Evolutionary conservation across 768 basidiomycete genomes (phyloP).

Genomic region (Auricularia sp.): DNA sequence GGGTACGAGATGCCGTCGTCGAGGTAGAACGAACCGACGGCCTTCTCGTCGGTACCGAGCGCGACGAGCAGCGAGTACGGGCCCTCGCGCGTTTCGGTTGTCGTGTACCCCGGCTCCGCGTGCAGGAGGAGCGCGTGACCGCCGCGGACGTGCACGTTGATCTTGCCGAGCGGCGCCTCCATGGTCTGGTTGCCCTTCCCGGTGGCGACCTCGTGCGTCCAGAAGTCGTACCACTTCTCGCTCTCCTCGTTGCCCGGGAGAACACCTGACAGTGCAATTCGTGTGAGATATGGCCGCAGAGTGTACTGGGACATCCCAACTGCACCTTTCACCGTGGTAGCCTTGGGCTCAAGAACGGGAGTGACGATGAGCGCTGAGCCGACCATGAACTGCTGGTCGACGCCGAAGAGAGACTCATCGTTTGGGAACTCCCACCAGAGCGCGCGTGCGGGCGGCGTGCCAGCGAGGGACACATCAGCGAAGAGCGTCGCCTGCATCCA

Average conservation of each 20-base stretch:
- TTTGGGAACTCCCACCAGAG: conserved; percentile 23
- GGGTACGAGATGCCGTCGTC: conserved; percentile 4
- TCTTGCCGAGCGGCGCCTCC: conserved; percentile 21
- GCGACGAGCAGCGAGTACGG: conserved; percentile 3
- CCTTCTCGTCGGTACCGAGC: background rate
- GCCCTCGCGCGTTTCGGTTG: background rate
- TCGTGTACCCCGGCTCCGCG: conserved; percentile 5
- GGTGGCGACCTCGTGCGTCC: conserved; percentile 9
- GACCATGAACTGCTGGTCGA: conserved; percentile 23
- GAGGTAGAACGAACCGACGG: conserved; percentile 3
- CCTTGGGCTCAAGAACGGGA: conserved; percentile 13
- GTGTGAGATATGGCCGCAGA: conserved; percentile 18
- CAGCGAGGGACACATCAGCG: conserved; percentile 7
- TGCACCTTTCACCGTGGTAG: conserved; percentile 21
- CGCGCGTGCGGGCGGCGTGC: conserved; percentile 20
- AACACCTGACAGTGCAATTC: conserved; percentile 15
- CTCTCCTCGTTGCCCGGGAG: conserved; percentile 9
- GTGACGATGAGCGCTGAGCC: conserved; percentile 23
- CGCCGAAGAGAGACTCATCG: conserved; percentile 12
- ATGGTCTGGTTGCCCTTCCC: conserved; percentile 10
- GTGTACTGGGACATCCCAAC: conserved; percentile 37
- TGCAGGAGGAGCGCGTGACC: conserved; percentile 20
- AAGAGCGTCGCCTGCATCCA: conserved; percentile 17
- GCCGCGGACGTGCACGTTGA: conserved; percentile 22
- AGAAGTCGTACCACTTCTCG: conserved; percentile 3